Percentiles rank a stretch among this genome's conserved stretches.
Evolutionary conservation across 345 rosid genomes (phyloP).

Genomic region (Aquilaria sinensis): DNA sequence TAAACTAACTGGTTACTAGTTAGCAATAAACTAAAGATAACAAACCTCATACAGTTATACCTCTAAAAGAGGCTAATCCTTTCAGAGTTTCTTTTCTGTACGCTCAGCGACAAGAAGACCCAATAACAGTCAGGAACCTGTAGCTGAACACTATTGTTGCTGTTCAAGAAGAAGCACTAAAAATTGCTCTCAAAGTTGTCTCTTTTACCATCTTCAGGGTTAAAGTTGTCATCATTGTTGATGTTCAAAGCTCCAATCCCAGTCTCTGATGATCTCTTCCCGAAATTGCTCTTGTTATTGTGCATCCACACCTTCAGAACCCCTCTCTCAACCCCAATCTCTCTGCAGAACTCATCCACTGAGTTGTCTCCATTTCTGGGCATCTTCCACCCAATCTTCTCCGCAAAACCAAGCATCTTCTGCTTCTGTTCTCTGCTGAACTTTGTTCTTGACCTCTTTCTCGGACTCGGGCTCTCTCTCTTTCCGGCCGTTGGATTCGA

Average conservation of each 20-base stretch:
- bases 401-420: slow-evolving; percentile 65
- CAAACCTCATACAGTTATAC: too few species aligned
- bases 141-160: too few species aligned
- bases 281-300: slow-evolving; percentile 52
- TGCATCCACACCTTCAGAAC: slow-evolving; percentile 92
- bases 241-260: slow-evolving; percentile 17
- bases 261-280: slow-evolving; percentile 21
- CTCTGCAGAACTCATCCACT: slow-evolving; percentile 48
- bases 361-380: slow-evolving; percentile 40
- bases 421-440: slow-evolving; percentile 64
- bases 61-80: too few species aligned
- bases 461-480: slow-evolving; percentile 25
- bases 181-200: too few species aligned
- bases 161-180: too few species aligned
- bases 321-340: slow-evolving; percentile 52
- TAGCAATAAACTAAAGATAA: too few species aligned
- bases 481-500: slow-evolving; percentile 8
- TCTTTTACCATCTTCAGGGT: slow-evolving; percentile 3
- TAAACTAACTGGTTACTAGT: too few species aligned
- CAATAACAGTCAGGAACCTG: slow-evolving; percentile 1
- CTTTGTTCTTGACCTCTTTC: slow-evolving; percentile 58
- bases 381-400: slow-evolving; percentile 70
- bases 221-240: slow-evolving; percentile 12
- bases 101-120: slow-evolving; percentile 19
- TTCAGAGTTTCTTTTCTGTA: not conserved